Percentiles rank a stretch among this genome's conserved stretches.
Evolutionary conservation across 306 rosid species (phyloP).

Genomic region (Phaseolus lunatus): DNA sequence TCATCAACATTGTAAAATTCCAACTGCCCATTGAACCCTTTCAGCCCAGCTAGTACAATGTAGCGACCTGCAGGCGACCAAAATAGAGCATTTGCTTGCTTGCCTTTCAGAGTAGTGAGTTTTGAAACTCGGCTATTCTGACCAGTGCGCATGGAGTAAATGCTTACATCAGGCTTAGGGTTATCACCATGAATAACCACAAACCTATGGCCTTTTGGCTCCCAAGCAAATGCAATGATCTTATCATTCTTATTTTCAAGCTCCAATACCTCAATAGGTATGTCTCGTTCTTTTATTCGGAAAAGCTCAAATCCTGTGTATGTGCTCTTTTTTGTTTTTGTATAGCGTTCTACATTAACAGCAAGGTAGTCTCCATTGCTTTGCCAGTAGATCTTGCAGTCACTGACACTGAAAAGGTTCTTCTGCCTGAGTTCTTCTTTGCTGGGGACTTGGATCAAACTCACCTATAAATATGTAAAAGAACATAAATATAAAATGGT

Average conservation of each 20-base stretch:
- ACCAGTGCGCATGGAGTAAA: slow-evolving; percentile 74
- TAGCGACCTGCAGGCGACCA: slow-evolving; percentile 87
- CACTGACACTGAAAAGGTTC: slow-evolving; percentile 82
- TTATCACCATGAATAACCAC: slow-evolving; percentile 83
- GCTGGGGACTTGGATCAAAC: slow-evolving; percentile 85
- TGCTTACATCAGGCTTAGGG: slow-evolving; percentile 82
- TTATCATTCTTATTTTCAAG: slow-evolving; percentile 90
- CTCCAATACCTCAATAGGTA: slow-evolving; percentile 86
- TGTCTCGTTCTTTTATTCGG: slow-evolving; percentile 82
- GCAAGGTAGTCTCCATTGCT: slow-evolving; percentile 93
- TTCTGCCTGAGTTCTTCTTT: slow-evolving; percentile 85
- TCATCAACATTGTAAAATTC: slow-evolving; percentile 86
- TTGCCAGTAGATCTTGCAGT: slow-evolving; percentile 95
- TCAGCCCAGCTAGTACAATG: slow-evolving; percentile 83
- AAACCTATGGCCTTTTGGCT: slow-evolving; percentile 90
- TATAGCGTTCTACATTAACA: slow-evolving; percentile 78
- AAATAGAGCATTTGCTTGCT: slow-evolving; percentile 86
- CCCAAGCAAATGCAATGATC: slow-evolving; percentile 96
- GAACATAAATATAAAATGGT: slow-evolving; percentile 21
- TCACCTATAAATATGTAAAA: slow-evolving; percentile 60
- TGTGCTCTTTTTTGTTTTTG: slow-evolving; percentile 79
- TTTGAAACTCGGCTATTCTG: slow-evolving; percentile 76
- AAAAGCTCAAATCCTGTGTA: slow-evolving; percentile 88
- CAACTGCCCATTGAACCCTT: slow-evolving; percentile 74
- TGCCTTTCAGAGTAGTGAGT: slow-evolving; percentile 78